These are phyloP conservation scores for Corylus americana DNA, from an alignment of 306 rosid genomes.

Conservation along the genomic window DNA sequence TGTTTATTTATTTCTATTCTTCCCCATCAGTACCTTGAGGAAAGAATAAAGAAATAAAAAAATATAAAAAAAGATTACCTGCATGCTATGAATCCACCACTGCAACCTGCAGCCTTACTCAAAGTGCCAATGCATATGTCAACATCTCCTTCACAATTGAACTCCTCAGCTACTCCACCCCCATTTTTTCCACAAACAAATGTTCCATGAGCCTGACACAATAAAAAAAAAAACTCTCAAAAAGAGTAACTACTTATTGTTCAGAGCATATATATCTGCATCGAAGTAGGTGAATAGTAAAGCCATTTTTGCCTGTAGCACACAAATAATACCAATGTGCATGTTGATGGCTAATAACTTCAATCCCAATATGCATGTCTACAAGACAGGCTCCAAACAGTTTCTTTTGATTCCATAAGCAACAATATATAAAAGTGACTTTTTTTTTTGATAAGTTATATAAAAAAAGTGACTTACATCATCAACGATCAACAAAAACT, in stretches of 20 bases:
- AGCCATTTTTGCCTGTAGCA: constrained; percentile 5
- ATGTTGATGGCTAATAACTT: not conserved
- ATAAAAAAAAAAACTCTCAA: not conserved
- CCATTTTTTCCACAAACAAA: constrained; percentile 91
- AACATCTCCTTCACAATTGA: constrained; percentile 78
- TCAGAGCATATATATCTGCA: constrained; percentile 23
- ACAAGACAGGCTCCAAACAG: constrained; percentile 13
- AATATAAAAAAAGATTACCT: constrained; percentile 47
- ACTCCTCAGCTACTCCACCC: constrained; percentile 92
- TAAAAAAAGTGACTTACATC: constrained; percentile 60
- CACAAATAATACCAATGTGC: not conserved
- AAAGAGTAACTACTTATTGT: constrained; percentile 7
- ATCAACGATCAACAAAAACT: constrained; percentile 79
- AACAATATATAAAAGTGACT: constrained; percentile 38
- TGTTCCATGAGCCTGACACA: constrained; percentile 85
- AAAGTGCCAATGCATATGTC: constrained; percentile 89
- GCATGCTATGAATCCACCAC: constrained; percentile 98
- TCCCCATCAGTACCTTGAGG: not conserved
- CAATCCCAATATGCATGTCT: not conserved
- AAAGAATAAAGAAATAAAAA: not conserved
- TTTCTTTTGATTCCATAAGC: constrained; percentile 9
- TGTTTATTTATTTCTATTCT: not conserved
- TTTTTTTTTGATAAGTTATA: not conserved
- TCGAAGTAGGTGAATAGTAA: not conserved
- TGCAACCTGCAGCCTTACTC: constrained; percentile 97